phyloP scores from a whole-genome alignment of 1,284 basidiomycete genomes.

The Abortiporus biennis region DNA sequence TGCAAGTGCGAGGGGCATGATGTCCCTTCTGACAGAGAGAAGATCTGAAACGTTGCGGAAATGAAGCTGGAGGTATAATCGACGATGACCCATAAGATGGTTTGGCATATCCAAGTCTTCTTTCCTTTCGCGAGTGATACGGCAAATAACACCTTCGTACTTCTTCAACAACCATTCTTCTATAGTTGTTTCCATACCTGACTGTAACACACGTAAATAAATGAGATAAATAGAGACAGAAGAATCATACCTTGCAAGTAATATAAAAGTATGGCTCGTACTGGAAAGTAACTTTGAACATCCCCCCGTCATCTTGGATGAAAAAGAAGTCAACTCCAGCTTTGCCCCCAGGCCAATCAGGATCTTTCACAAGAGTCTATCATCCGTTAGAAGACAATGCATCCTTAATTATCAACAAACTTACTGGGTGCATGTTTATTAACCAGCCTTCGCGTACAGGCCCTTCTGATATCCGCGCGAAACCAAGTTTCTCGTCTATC shows the following conservation, averaged over 20 bases:
- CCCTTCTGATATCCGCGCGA: conserved; percentile 74
- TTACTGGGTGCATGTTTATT: conserved; percentile 96
- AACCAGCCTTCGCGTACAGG: conserved; percentile 83
- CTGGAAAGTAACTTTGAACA: conserved; percentile 92
- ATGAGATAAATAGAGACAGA: conserved; percentile 1
- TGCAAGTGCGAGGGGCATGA: conserved; percentile 84
- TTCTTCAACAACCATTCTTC: conserved; percentile 96
- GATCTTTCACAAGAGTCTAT: conserved; percentile 82
- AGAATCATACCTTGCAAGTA: conserved; percentile 71
- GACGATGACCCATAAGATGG: conserved; percentile 89
- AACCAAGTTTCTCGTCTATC: conserved; percentile 92
- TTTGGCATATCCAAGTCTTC: conserved; percentile 96
- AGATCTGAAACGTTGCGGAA: conserved; percentile 95
- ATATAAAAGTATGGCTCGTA: conserved; percentile 97
- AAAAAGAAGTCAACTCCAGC: conserved; percentile 97
- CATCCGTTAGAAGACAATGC: conserved; percentile 1
- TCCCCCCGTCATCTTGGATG: conserved; percentile 92
- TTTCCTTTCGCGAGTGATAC: conserved; percentile 79
- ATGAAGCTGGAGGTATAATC: conserved; percentile 83
- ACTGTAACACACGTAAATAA: conserved; percentile 34
- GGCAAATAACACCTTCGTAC: conserved; percentile 83
- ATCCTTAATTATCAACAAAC: conserved; percentile 22
- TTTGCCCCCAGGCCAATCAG: conserved; percentile 74
- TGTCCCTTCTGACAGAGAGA: conserved; percentile 80
- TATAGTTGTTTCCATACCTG: conserved; percentile 83